Conservation (phyloP, 2,329 filamentous ascomycete genomes). For the Parafenestella ontariensis region DNA sequence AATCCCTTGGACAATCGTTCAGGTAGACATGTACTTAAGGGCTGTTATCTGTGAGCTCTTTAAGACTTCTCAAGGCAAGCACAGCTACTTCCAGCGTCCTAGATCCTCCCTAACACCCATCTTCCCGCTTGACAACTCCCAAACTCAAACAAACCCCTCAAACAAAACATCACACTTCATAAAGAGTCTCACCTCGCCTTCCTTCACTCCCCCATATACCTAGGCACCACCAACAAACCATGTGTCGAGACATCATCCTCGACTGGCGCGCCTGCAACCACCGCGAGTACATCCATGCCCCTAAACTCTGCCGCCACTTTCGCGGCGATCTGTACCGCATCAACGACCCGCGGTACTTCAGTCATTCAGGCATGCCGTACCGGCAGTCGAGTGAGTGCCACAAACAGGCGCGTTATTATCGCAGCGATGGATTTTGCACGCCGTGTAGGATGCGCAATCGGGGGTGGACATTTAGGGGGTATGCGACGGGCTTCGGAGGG, state of each 20-base stretch:
- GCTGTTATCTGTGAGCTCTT: too few species aligned
- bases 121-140: too few species aligned
- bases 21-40: too few species aligned
- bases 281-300: constrained; percentile 7
- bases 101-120: too few species aligned
- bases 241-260: constrained; percentile 10
- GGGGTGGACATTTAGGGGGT: constrained; percentile 12
- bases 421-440: background rate
- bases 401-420: too few species aligned
- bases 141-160: too few species aligned
- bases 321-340: constrained; percentile 5
- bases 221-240: background rate
- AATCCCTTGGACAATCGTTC: too few species aligned
- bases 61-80: too few species aligned
- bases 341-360: constrained; percentile 8
- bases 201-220: background rate
- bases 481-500: background rate
- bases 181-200: too few species aligned
- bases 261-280: constrained; percentile 11
- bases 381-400: constrained; percentile 1
- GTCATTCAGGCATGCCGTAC: constrained; percentile 8
- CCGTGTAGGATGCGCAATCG: constrained; percentile 1
- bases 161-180: too few species aligned
- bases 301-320: background rate
- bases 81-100: too few species aligned